Percentiles rank a stretch among this genome's conserved stretches.
These are phyloP conservation scores for Kalmusia sp. DNA, from an alignment of 2,329 filamentous ascomycete genomes.

Conservation along the genomic window DNA sequence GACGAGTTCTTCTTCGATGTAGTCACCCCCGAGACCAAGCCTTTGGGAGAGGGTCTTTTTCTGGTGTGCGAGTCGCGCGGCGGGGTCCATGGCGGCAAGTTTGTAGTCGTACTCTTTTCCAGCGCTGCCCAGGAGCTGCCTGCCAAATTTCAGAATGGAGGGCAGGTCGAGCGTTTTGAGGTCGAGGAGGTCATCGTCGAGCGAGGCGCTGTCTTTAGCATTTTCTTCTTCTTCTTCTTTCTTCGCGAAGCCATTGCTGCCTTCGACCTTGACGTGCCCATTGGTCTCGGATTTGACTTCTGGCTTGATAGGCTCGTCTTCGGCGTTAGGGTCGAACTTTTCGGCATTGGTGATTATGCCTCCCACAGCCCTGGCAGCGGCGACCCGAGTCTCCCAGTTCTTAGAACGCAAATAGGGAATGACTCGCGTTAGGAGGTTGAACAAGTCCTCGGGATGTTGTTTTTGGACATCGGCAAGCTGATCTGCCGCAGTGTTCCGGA, in stretches of 20 bases:
- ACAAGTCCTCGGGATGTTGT: constrained; percentile 95
- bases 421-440: constrained; percentile 90
- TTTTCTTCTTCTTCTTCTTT: constrained; percentile 54
- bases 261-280: constrained; percentile 66
- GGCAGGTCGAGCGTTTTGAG: constrained; percentile 79
- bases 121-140: constrained; percentile 80
- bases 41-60: constrained; percentile 86
- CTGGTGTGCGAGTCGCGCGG: constrained; percentile 80
- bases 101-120: constrained; percentile 85
- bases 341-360: constrained; percentile 92
- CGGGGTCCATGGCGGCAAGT: constrained; percentile 80
- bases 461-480: constrained; percentile 98
- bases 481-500: constrained; percentile 95
- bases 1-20: constrained; percentile 83
- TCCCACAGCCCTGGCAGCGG: constrained; percentile 91
- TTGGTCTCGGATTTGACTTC: constrained; percentile 52
- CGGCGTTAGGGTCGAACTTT: constrained; percentile 84
- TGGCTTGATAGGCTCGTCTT: constrained; percentile 69
- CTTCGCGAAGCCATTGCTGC: constrained; percentile 39
- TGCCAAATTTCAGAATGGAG: constrained; percentile 81
- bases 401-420: constrained; percentile 95
- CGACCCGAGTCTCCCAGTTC: constrained; percentile 95
- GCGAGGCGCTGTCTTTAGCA: constrained; percentile 49
- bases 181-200: constrained; percentile 69
- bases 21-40: constrained; percentile 83